Base-by-base conservation (phyloP, 306 rosid genomes). In the Amphicarpaea edgeworthii region DNA sequence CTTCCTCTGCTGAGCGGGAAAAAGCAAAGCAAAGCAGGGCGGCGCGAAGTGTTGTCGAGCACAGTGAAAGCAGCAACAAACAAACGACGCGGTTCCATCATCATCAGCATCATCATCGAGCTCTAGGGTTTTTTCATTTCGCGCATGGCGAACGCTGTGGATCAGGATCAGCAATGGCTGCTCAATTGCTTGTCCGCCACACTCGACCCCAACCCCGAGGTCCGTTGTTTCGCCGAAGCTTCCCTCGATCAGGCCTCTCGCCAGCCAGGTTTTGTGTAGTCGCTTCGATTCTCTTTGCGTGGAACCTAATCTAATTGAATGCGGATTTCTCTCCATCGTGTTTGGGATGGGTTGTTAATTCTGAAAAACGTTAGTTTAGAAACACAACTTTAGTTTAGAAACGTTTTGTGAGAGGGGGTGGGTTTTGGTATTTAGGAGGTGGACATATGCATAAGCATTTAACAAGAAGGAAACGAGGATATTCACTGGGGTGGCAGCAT, bases 151-250 rank as follows among this genome's bases (percentile, higher is more conserved):
- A 83, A 75, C 78, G 84, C 70, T 9, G 81, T 84, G 41, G 97
- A 95, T 82, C 91, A 89, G 72, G 97, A 95, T 85, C 97, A 92
- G 81, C 93, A 90, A 37, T 92, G 97, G 99, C 89, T 95, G 54
- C 92, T 90, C 81, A 86, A 84, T 77, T 92, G 96, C 84, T 76
- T 95, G 87, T 89, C 99, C 12, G 93, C 99, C 51, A 87, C 96
- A 30, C 97, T 92, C 81, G 97, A 95, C 67, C 91, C 97, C 15
- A 95, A 84, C 86, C 97, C 82, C 10, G 97, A 95, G 43, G 91
- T 95, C 43, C 97, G 99, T 74, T 84, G 85, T 26, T 92, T 83
- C 54, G 97, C 99, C 6, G 97, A 95, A 84, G 84, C 97, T 30
- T 95, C 97, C n/a, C 92, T 95, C 58, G 82, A 88, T 79, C 99